phyloP scores from a whole-genome alignment of 192 early-diverging fungal genomes.

The Paraglomus occultum region DNA sequence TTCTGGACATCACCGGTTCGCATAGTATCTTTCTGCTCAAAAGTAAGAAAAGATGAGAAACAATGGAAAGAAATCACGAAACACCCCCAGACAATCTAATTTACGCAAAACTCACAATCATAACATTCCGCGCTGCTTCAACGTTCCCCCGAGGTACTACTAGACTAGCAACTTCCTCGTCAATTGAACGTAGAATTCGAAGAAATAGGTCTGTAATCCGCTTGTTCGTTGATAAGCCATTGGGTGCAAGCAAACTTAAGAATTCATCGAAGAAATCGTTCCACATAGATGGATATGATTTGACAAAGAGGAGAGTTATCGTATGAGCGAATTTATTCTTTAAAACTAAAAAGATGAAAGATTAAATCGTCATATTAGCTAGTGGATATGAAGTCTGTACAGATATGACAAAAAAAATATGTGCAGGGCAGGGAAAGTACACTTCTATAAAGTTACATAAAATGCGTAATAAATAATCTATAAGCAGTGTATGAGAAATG shows the following conservation, averaged over 20 bases:
- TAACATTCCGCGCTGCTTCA: slow-evolving; percentile 69
- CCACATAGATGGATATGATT: slow-evolving; percentile 85
- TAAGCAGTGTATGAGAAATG: no score
- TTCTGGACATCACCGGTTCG: slow-evolving; percentile 71
- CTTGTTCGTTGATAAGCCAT: slow-evolving; percentile 47
- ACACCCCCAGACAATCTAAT: neutral
- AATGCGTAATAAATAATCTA: neutral
- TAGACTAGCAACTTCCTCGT: slow-evolving; percentile 84
- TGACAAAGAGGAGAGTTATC: slow-evolving; percentile 76
- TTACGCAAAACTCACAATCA: slow-evolving; percentile 43
- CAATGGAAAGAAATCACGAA: neutral
- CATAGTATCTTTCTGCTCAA: slow-evolving; percentile 79
- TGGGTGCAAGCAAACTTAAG: slow-evolving; percentile 58
- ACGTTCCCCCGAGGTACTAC: slow-evolving; percentile 63
- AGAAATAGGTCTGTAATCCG: slow-evolving; percentile 73
- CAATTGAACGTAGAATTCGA: slow-evolving; percentile 72
- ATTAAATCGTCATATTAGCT: neutral
- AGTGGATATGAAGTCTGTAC: no score
- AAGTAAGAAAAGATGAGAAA: neutral
- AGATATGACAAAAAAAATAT: neutral
- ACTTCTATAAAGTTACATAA: neutral
- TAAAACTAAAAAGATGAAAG: slow-evolving; percentile 40
- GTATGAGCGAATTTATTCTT: slow-evolving; percentile 85
- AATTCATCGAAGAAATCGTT: slow-evolving; percentile 86
- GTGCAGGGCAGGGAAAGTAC: neutral